Evolutionary conservation across 495 filamentous ascomycete genomes (phyloP).

Genomic region (Podospora sp.): DNA sequence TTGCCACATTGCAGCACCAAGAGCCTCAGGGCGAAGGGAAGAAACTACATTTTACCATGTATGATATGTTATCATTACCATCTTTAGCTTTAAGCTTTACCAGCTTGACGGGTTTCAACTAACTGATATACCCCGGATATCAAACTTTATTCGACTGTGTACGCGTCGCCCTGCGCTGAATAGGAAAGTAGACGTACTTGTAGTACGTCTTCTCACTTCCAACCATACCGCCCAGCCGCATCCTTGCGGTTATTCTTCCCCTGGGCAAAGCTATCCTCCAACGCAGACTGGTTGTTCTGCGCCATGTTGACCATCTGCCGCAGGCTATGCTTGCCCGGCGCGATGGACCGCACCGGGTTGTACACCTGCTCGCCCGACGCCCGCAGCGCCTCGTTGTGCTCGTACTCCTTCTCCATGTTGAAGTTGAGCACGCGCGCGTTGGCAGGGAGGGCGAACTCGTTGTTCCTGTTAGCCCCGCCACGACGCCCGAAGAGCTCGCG

Average conservation of each 20-base stretch:
- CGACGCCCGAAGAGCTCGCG: constrained; percentile 84
- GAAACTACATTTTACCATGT: neutral
- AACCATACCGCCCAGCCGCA: constrained; percentile 81
- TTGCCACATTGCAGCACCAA: neutral
- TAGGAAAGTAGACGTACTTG: neutral
- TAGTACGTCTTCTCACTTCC: constrained; percentile 34
- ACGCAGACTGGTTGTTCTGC: constrained; percentile 73
- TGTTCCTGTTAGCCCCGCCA: constrained; percentile 25
- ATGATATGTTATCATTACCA: constrained; percentile 12
- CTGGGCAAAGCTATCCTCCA: constrained; percentile 86
- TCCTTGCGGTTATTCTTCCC: constrained; percentile 75
- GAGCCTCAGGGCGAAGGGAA: neutral
- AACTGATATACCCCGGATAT: constrained; percentile 11
- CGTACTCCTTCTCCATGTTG: constrained; percentile 85
- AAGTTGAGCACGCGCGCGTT: constrained; percentile 67
- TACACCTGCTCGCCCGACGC: constrained; percentile 67
- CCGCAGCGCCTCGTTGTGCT: constrained; percentile 74
- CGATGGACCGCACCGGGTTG: constrained; percentile 80
- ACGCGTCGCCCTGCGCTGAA: neutral
- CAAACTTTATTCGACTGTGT: constrained; percentile 6
- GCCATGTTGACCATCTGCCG: constrained; percentile 84
- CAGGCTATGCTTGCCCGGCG: constrained; percentile 85
- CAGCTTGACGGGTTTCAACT: neutral
- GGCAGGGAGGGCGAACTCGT: constrained; percentile 32
- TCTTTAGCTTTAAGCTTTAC: neutral